Conservation (phyloP, 805 yeast genomes). For the Myxozyma neglecta region DNA sequence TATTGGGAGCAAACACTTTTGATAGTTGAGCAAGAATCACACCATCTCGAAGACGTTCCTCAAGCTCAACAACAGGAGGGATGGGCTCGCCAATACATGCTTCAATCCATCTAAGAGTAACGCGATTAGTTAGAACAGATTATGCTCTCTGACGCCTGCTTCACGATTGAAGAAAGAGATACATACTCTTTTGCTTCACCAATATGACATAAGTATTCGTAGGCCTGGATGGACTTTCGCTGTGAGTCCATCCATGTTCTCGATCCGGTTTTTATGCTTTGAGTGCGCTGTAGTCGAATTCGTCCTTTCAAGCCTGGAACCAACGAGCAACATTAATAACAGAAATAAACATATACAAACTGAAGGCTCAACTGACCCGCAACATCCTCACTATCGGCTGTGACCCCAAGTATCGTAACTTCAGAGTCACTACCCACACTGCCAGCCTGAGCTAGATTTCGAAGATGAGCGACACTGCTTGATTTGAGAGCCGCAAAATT, state of each 20-base stretch:
- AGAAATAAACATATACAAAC: neutral
- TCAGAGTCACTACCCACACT: conserved; percentile 11
- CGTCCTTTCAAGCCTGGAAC: conserved; percentile 39
- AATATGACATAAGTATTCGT: conserved; percentile 78
- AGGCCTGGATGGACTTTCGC: conserved; percentile 51
- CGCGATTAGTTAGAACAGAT: neutral
- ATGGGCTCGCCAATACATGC: conserved; percentile 57
- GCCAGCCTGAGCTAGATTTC: conserved; percentile 29
- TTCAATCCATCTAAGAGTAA: conserved; percentile 59
- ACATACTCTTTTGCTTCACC: conserved; percentile 64
- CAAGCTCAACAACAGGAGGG: conserved; percentile 58
- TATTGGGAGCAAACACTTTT: too few species aligned
- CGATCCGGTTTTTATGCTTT: conserved; percentile 13
- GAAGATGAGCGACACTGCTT: conserved; percentile 35
- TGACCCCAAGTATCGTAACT: conserved; percentile 36
- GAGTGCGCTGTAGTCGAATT: conserved; percentile 39
- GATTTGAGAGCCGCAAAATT: conserved; percentile 30
- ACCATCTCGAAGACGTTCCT: conserved; percentile 77
- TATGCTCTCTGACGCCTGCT: neutral
- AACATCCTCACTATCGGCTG: conserved; percentile 39
- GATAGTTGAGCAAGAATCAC: conserved; percentile 79
- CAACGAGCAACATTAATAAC: neutral
- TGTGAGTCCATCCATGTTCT: conserved; percentile 45
- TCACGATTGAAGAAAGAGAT: neutral
- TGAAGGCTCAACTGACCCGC: conserved; percentile 19